Conservation (phyloP, 1,139 yeast genomes). For the Suhomyces yuchorum region DNA sequence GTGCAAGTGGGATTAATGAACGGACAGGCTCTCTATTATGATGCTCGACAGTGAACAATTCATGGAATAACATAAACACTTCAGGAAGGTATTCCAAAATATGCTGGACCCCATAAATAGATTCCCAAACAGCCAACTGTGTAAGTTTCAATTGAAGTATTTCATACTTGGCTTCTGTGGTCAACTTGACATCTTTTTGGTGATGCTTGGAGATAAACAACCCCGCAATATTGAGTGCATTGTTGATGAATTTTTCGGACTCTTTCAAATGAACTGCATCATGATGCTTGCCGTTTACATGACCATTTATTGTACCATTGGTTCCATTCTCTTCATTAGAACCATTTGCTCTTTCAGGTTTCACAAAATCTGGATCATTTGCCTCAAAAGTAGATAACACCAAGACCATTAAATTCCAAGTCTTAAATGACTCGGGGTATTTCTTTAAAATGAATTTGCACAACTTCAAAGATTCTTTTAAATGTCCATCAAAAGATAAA, state of each 20-base stretch:
- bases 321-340: conserved; percentile 2
- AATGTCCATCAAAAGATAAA: conserved; percentile 32
- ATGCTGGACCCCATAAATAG: conserved; percentile 58
- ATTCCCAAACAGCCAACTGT: conserved; percentile 70
- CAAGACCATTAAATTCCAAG: conserved; percentile 49
- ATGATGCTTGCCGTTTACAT: background rate
- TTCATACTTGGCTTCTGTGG: conserved; percentile 49
- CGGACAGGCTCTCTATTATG: conserved; percentile 9
- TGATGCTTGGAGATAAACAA: conserved; percentile 36
- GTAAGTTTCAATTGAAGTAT: conserved; percentile 75
- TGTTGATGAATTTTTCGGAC: conserved; percentile 43
- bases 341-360: conserved; percentile 7
- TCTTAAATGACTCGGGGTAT: conserved; percentile 47
- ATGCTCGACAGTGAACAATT: conserved; percentile 47
- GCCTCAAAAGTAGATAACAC: conserved; percentile 33
- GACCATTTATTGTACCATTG: conserved; percentile 1
- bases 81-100: conserved; percentile 69
- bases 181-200: conserved; percentile 30
- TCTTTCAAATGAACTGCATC: conserved; percentile 19
- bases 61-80: conserved; percentile 61
- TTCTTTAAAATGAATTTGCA: conserved; percentile 47
- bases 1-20: conserved; percentile 17
- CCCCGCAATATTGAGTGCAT: conserved; percentile 49
- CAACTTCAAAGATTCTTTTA: conserved; percentile 37
- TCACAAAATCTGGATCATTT: conserved; percentile 24